A percentile compares a stretch with the other conserved stretches of the same genome.
Conservation (phyloP, 371 early-diverging fungal species). For the Circinella minor region DNA sequence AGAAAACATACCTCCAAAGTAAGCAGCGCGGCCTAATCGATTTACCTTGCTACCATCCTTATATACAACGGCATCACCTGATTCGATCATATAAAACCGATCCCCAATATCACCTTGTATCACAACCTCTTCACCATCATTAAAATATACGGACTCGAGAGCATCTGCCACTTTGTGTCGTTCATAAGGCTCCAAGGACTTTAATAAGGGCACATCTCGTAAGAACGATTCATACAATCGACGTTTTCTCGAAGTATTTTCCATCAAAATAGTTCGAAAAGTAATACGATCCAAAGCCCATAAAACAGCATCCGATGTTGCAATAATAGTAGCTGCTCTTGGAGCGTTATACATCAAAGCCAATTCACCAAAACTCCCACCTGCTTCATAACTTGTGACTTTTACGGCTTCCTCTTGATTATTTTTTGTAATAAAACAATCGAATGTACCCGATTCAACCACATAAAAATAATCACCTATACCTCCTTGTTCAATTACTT, state of each 20-base stretch:
- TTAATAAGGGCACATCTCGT: constrained; percentile 71
- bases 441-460: constrained; percentile 93
- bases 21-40: constrained; percentile 80
- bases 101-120: constrained; percentile 72
- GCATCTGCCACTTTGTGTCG: constrained; percentile 85
- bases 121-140: constrained; percentile 74
- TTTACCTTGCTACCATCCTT: constrained; percentile 77
- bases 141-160: constrained; percentile 68
- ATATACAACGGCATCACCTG: constrained; percentile 74
- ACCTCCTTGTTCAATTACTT: constrained; percentile 93
- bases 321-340: constrained; percentile 85
- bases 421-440: constrained; percentile 77
- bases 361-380: constrained; percentile 88
- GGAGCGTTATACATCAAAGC: constrained; percentile 93
- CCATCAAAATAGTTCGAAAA: constrained; percentile 80
- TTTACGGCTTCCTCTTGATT: constrained; percentile 44
- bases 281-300: constrained; percentile 88
- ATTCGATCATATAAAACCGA: constrained; percentile 80
- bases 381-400: constrained; percentile 67
- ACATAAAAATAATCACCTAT: constrained; percentile 98
- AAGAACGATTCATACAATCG: constrained; percentile 81
- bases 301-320: constrained; percentile 67
- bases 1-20: constrained; percentile 78
- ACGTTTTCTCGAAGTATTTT: constrained; percentile 72
- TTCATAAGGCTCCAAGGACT: constrained; percentile 71